Conservation (phyloP, 169 alveolate species). For the Plasmodium chabaudi region DNA sequence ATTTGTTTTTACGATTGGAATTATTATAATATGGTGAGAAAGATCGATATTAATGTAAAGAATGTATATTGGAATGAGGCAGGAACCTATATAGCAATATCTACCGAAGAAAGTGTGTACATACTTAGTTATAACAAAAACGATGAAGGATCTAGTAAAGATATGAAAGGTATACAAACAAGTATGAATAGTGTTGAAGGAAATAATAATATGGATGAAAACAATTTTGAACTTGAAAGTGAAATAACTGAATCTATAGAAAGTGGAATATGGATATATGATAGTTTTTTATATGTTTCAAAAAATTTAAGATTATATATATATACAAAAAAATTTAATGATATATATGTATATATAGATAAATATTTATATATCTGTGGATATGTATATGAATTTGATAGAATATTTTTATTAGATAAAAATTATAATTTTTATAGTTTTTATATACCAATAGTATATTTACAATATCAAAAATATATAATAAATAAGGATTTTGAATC, state of each 20-base stretch:
- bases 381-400: constrained; percentile 84
- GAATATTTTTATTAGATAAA: constrained; percentile 83
- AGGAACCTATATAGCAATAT: constrained; percentile 80
- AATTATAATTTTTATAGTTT: constrained; percentile 82
- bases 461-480: constrained; percentile 81
- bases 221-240: constrained; percentile 79
- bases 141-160: constrained; percentile 2
- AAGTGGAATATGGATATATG: constrained; percentile 90
- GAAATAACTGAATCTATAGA: constrained; percentile 83
- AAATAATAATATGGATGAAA: constrained; percentile 62
- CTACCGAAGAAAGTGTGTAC: constrained; percentile 78
- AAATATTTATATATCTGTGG: constrained; percentile 86
- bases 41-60: constrained; percentile 68
- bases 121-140: constrained; percentile 77
- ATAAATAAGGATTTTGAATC: constrained; percentile 80
- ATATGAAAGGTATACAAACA: not conserved
- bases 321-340: constrained; percentile 86
- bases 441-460: constrained; percentile 79
- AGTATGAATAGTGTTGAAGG: not conserved
- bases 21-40: constrained; percentile 77
- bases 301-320: constrained; percentile 84
- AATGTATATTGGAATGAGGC: constrained; percentile 84
- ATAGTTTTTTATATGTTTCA: constrained; percentile 86
- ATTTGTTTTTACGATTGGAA: constrained; percentile 97
- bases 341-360: constrained; percentile 86